phyloP scores from a whole-genome alignment of 129 eudicot genomes.

The Artemisia argyi region DNA sequence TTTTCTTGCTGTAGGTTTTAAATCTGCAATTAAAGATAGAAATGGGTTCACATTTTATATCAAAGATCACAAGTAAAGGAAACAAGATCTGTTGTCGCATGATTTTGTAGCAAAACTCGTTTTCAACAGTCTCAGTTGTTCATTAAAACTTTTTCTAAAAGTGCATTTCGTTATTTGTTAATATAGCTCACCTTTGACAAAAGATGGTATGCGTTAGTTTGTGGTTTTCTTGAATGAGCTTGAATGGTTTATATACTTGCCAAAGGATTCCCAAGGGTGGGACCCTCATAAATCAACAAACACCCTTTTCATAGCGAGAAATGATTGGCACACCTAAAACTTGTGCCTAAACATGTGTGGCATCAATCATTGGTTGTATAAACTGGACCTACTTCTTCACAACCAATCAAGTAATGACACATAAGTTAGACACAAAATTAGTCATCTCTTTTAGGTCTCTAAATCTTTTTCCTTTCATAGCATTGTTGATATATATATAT shows the following conservation, averaged over 20 bases:
- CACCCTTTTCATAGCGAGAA: conserved; percentile 15
- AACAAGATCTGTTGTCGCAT: neutral
- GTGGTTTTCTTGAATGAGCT: conserved; percentile 30
- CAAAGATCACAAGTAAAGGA: neutral
- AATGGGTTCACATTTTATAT: conserved; percentile 11
- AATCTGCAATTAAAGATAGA: conserved; percentile 11
- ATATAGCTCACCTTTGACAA: conserved; percentile 36
- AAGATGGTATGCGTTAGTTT: conserved; percentile 16
- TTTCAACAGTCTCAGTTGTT: conserved; percentile 2
- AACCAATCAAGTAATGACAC: no score
- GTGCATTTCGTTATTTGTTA: neutral
- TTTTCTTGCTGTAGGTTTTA: conserved; percentile 19
- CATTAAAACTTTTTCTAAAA: neutral
- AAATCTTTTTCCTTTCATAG: no score
- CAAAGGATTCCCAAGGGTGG: conserved; percentile 31
- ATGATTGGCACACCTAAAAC: no score
- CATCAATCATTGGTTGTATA: no score
- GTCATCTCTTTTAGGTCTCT: no score
- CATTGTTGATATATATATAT: no score
- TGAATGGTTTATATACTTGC: conserved; percentile 49
- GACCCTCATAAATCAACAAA: conserved; percentile 21
- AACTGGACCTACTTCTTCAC: no score
- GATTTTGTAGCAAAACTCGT: neutral
- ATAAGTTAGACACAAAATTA: no score
- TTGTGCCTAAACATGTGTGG: no score